Evolutionary conservation across 1,284 basidiomycete genomes (phyloP), one percentile per base, ranked within the genome.

Genomic region (Sporisorium exsertum): DNA sequence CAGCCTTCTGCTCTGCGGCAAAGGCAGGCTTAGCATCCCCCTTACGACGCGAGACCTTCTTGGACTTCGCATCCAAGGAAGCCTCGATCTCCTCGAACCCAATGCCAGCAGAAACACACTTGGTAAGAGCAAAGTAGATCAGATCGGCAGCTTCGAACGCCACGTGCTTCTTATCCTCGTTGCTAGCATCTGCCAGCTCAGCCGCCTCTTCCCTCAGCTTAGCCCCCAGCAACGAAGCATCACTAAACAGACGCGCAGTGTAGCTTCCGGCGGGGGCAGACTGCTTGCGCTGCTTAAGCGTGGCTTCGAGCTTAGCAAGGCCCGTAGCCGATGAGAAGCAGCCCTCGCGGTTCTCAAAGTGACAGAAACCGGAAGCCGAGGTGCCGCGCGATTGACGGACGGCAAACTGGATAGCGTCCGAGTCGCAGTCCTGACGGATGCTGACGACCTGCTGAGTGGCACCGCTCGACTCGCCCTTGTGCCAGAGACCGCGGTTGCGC

Each of bases 151-250:
- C 94, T 87, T 99, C 97, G 76, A 96, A 97, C 0, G 94, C 93
- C n/a, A 98, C 88, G 56, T 85, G 84, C 53, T 78, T 62, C 50
- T 95, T 92, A 58, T 94, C 92, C 82, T 90, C 90, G 5, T 90
- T 90, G 78, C 91, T 88, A 16, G 97, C 97, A 27, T 89, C 89
- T 82, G 95, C 96, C 15, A 99, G 89, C 86, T 99, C 97, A 81
- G 96, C 94, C 0, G 97, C 97, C 86, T 99, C 97, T 86, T 99
- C 97, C 90, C 93, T 94, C 71, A 99, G 94, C 88, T 99, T 99
- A 57, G 95, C 92, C 57, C 89, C 90, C 49, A 99, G 88, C 22
- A 99, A 88, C 53, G 90, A 89, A 12, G 91, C 87, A 81, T 98
- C 94, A 63, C 89, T 89, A 86, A 99, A 98, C 26, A 99, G 87